Evolutionary conservation across 768 basidiomycete species (phyloP).

Genomic region (Agaricus sinodeliciosus): DNA sequence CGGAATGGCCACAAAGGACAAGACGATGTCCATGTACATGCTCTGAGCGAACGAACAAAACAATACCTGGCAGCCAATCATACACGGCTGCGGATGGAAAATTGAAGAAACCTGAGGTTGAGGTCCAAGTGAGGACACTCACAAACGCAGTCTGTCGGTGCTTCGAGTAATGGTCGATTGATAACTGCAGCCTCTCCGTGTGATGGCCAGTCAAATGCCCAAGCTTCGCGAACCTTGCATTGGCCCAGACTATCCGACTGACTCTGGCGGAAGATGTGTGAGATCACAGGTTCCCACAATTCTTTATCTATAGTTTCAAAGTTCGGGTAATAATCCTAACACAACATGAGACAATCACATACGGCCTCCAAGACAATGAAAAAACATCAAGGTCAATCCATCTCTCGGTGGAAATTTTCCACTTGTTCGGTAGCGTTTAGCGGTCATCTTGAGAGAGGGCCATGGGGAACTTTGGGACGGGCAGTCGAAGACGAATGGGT

Average conservation of each 20-base stretch:
- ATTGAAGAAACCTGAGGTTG: background rate
- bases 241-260: slow-evolving; percentile 10
- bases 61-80: slow-evolving; percentile 32
- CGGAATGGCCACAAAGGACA: slow-evolving; percentile 37
- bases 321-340: background rate
- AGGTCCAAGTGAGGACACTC: slow-evolving; percentile 13
- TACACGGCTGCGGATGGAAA: slow-evolving; percentile 21
- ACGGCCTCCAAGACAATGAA: slow-evolving; percentile 44
- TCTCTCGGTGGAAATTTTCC: slow-evolving; percentile 18
- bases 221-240: slow-evolving; percentile 34
- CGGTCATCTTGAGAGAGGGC: slow-evolving; percentile 31
- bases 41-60: slow-evolving; percentile 25
- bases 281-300: slow-evolving; percentile 45
- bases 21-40: slow-evolving; percentile 28
- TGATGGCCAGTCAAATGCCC: slow-evolving; percentile 46
- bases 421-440: slow-evolving; percentile 33
- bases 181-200: slow-evolving; percentile 43
- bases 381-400: slow-evolving; percentile 39
- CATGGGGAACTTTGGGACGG: slow-evolving; percentile 12
- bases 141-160: slow-evolving; percentile 29
- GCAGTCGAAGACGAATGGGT: slow-evolving; percentile 16
- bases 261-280: slow-evolving; percentile 28
- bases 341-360: slow-evolving; percentile 14
- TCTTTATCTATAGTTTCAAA: slow-evolving; percentile 38
- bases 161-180: slow-evolving; percentile 27